Conservation (phyloP, 345 rosid genomes). For the Microcos paniculata region DNA sequence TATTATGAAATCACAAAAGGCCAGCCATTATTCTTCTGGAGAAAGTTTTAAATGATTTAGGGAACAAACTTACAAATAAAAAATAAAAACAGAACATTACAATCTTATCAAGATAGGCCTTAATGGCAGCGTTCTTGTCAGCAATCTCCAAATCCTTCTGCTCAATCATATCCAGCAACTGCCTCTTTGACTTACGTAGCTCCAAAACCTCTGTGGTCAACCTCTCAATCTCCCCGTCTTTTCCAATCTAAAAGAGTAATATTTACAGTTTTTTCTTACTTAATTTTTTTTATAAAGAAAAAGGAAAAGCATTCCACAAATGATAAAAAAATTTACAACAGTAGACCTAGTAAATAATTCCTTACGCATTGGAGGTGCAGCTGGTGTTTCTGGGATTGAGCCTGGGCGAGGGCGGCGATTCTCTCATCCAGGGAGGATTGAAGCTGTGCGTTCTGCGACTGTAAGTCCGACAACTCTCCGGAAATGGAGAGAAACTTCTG, state of each 20-base stretch:
- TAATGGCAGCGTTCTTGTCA: slow-evolving; percentile 73
- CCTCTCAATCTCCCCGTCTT: slow-evolving; percentile 86
- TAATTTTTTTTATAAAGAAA: background rate
- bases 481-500: slow-evolving; percentile 84
- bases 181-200: slow-evolving; percentile 83
- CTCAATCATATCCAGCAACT: slow-evolving; percentile 77
- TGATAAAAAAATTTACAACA: background rate
- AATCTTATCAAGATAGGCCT: slow-evolving; percentile 77
- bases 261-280: background rate
- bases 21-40: background rate
- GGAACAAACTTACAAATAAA: background rate
- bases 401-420: slow-evolving; percentile 60
- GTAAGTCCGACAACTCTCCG: slow-evolving; percentile 56
- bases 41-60: background rate
- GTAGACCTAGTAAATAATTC: background rate
- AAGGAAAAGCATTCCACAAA: background rate
- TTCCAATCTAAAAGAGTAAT: slow-evolving; percentile 64
- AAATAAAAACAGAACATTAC: slow-evolving; percentile 35
- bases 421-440: slow-evolving; percentile 71
- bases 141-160: slow-evolving; percentile 73
- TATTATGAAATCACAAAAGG: background rate
- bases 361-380: slow-evolving; percentile 70
- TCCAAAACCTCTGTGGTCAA: slow-evolving; percentile 61
- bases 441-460: slow-evolving; percentile 61
- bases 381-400: slow-evolving; percentile 81